Base-by-base conservation (phyloP, 2,329 filamentous ascomycete species). In the Pseudopyricularia cyperi region DNA sequence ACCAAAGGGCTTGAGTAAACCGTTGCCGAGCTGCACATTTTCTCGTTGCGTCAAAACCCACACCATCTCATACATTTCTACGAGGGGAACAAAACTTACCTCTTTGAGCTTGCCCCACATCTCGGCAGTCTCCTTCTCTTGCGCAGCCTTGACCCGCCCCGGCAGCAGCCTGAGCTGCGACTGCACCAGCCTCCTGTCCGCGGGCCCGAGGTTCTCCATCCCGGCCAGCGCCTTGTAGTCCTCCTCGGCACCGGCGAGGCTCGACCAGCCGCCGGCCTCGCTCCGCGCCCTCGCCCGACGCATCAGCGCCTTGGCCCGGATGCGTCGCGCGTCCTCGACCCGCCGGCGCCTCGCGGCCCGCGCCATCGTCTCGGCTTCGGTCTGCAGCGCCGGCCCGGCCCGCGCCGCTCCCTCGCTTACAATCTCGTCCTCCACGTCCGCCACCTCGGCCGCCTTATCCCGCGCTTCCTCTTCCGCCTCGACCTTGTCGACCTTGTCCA, bases 21-120 rank as follows among this genome's bases (percentile, higher is more conserved):
- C 89, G 63, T 98, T 95, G 0, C 93, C 93, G 55, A 98, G 71
- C 68, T 87, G 55, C 4, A 32, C 34, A 1, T 37, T 17, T 14
- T 26, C 17, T n/a, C 11, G 24, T n/a, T 8, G 49, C 26, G 37
- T 48, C 47, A 52, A 33, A 19, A 26, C 17, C 17, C 14, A 28
- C 14, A 8, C 6, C 17, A 34, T 26, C 3, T 9, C 9, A 7
- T 30, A 17, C 7, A 24, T 39, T 34, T 28, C 22, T 37, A 24
- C 14, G n/a, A 6, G 12, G 17, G 32, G 7, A 3, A 32, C 6
- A 3, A 17, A 50, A 73, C 77, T 70, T 57, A 82, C 79, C 59
- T 85, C 82, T 64, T 95, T 96, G 60, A 98, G 69, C 71, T 97
- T 96, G 17, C 85, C 87, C 89, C 95, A 95, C 89, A 97, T 96